Evolutionary conservation across 768 basidiomycete species (phyloP).

Genomic region (Exidia glandulosa): DNA sequence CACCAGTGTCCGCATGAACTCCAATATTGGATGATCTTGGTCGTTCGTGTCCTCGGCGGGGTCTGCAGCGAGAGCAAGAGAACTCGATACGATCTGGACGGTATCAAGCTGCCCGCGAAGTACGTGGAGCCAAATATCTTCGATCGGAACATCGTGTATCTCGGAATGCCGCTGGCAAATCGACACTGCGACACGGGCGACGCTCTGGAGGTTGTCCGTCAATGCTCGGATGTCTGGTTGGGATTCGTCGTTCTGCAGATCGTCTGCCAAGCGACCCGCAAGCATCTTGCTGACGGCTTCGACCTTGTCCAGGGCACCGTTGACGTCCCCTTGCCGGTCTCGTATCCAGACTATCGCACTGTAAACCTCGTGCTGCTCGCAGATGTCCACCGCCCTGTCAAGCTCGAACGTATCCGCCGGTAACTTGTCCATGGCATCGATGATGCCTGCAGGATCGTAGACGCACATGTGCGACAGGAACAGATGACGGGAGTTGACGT

Average conservation of each 20-base stretch:
- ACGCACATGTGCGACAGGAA: constrained; percentile 68
- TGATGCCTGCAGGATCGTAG: constrained; percentile 53
- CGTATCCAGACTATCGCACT: constrained; percentile 78
- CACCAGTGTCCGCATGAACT: constrained; percentile 57
- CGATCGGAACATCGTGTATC: constrained; percentile 34
- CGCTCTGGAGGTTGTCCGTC: constrained; percentile 41
- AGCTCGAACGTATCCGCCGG: constrained; percentile 46
- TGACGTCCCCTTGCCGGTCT: constrained; percentile 50
- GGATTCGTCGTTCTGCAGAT: constrained; percentile 2
- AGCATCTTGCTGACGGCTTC: constrained; percentile 23
- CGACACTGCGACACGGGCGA: constrained; percentile 49
- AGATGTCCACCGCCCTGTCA: constrained; percentile 42
- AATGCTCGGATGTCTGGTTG: constrained; percentile 20
- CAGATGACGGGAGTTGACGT: constrained; percentile 37
- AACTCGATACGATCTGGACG: constrained; percentile 56
- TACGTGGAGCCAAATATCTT: constrained; percentile 86
- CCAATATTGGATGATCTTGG: constrained; percentile 28
- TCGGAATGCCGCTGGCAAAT: constrained; percentile 64
- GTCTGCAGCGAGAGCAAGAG: constrained; percentile 7
- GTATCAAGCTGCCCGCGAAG: constrained; percentile 71
- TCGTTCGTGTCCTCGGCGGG: constrained; percentile 7
- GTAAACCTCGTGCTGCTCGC: constrained; percentile 54
- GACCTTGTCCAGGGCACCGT: constrained; percentile 55
- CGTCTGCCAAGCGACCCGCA: constrained; percentile 6
- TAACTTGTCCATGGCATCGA: constrained; percentile 47